Evolutionary conservation across 495 filamentous ascomycete species (phyloP).

Genomic region (Aspergillus homomorphus): DNA sequence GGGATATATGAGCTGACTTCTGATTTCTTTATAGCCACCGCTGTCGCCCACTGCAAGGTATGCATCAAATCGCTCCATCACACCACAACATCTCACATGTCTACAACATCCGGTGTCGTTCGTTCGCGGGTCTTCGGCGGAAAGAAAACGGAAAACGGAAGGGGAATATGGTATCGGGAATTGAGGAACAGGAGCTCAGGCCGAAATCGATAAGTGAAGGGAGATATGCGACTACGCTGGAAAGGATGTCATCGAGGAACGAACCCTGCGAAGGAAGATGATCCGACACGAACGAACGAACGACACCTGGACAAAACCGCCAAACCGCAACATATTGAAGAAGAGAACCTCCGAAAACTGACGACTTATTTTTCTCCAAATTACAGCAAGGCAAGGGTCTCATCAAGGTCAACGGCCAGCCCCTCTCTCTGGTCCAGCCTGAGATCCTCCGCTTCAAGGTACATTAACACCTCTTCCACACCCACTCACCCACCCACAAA

Average conservation of each 20-base stretch:
- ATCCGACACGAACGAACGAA: conserved; percentile 1
- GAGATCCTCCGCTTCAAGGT: conserved; percentile 98
- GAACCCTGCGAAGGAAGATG: conserved; percentile 1
- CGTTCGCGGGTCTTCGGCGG: conserved; percentile 18
- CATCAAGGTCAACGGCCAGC: conserved; percentile 97
- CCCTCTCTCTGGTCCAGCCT: conserved; percentile 87
- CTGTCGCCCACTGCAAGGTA: conserved; percentile 95
- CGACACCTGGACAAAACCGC: background rate
- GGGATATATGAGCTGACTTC: conserved; percentile 14
- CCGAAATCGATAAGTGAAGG: background rate
- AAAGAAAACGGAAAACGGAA: conserved; percentile 10
- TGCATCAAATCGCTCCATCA: conserved; percentile 20
- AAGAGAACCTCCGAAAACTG: conserved; percentile 20
- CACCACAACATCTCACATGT: conserved; percentile 5
- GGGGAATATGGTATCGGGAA: background rate
- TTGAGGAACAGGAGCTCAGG: background rate
- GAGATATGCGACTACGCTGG: background rate
- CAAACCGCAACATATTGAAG: conserved; percentile 5
- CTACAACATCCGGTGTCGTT: conserved; percentile 2
- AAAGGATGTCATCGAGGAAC: background rate
- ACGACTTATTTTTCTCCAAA: conserved; percentile 28
- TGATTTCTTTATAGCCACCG: conserved; percentile 59
- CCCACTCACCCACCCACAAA: conserved; percentile 1
- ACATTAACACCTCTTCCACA: conserved; percentile 18
- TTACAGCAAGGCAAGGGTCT: conserved; percentile 84